A percentile compares a stretch with the other conserved stretches of the same genome.
phyloP scores from a whole-genome alignment of 495 filamentous ascomycete species.

The Hypomontagnella monticulosa region DNA sequence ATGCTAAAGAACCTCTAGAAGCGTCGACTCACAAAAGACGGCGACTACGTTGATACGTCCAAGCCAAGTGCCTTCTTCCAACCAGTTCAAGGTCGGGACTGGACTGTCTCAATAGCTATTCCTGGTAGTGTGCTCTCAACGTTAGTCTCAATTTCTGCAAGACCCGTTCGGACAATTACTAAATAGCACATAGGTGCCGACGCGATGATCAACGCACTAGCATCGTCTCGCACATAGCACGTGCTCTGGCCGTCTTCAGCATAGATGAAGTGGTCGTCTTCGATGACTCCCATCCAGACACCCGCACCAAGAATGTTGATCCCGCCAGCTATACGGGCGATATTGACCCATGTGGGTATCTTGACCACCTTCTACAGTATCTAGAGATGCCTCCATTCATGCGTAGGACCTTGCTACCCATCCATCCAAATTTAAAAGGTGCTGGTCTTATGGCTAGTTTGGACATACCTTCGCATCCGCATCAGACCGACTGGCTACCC shows the following conservation, averaged over 20 bases:
- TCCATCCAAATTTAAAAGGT: conserved; percentile 73
- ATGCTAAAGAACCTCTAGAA: conserved; percentile 45
- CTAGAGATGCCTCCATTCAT: conserved; percentile 81
- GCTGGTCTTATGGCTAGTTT: conserved; percentile 74
- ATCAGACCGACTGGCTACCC: conserved; percentile 69
- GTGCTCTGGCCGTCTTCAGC: conserved; percentile 76
- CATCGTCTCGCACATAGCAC: conserved; percentile 73
- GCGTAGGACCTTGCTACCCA: conserved; percentile 70
- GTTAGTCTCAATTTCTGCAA: conserved; percentile 49
- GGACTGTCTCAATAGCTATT: conserved; percentile 60
- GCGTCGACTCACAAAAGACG: conserved; percentile 52
- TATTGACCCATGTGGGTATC: conserved; percentile 72
- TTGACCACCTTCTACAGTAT: conserved; percentile 76
- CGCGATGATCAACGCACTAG: conserved; percentile 72
- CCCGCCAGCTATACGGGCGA: conserved; percentile 68
- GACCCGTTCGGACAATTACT: conserved; percentile 5
- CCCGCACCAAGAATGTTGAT: conserved; percentile 53
- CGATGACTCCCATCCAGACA: conserved; percentile 63
- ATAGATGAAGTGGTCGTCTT: conserved; percentile 82
- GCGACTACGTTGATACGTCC: conserved; percentile 45
- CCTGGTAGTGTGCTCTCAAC: conserved; percentile 58
- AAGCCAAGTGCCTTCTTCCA: conserved; percentile 50
- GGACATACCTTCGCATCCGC: conserved; percentile 80
- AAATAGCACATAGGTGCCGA: conserved; percentile 45
- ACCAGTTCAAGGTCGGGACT: conserved; percentile 51